phyloP scores from a whole-genome alignment of 257 asterid genomes.

The Euphrasia confusa region DNA sequence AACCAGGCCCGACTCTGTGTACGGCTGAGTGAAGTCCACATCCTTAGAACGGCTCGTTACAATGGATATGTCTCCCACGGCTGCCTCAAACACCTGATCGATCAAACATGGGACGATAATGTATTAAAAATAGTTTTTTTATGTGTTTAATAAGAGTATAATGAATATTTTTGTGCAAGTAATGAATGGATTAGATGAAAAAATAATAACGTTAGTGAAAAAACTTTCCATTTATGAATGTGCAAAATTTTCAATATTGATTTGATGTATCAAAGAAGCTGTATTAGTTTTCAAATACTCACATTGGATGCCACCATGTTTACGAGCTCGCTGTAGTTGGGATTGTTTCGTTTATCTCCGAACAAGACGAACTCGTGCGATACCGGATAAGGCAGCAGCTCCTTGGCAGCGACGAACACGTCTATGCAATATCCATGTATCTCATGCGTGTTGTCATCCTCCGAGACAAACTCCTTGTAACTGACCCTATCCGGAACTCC shows the following conservation, averaged over 20 bases:
- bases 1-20: slow-evolving; percentile 36
- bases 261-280: neutral
- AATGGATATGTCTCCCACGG: slow-evolving; percentile 34
- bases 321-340: slow-evolving; percentile 43
- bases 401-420: slow-evolving; percentile 48
- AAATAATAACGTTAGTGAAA: too few species aligned
- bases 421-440: slow-evolving; percentile 56
- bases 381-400: slow-evolving; percentile 53
- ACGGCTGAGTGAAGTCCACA: slow-evolving; percentile 35
- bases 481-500: slow-evolving; percentile 58
- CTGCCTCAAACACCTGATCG: slow-evolving; percentile 30
- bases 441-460: slow-evolving; percentile 27
- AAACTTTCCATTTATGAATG: too few species aligned
- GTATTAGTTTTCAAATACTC: slow-evolving; percentile 25
- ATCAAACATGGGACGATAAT: too few species aligned
- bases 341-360: slow-evolving; percentile 51
- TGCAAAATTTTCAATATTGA: slow-evolving; percentile 14
- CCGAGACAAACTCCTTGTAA: slow-evolving; percentile 39
- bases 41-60: slow-evolving; percentile 26
- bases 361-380: slow-evolving; percentile 38
- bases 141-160: too few species aligned
- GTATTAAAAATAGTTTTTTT: too few species aligned
- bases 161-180: too few species aligned
- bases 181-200: too few species aligned
- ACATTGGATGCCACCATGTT: slow-evolving; percentile 33